Percentiles rank a stretch among this genome's conserved stretches.
Evolutionary conservation across 306 rosid genomes (phyloP).

Genomic region (Oemleria cerasiformis): DNA sequence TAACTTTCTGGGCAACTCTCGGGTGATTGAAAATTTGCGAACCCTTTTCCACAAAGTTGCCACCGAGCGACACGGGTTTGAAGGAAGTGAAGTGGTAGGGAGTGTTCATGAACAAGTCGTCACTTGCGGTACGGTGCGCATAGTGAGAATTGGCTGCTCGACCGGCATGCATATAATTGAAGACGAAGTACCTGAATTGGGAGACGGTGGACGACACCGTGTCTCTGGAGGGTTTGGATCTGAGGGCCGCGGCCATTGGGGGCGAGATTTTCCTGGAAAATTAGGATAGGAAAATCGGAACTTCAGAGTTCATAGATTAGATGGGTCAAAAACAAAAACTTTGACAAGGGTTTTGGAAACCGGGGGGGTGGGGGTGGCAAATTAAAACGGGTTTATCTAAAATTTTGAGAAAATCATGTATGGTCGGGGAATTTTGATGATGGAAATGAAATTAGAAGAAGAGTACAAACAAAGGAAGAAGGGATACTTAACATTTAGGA

Average conservation of each 20-base stretch:
- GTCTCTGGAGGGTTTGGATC: constrained; percentile 63
- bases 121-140: constrained; percentile 36
- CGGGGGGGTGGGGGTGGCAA: constrained; percentile 6
- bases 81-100: constrained; percentile 67
- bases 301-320: background rate
- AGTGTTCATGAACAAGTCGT: constrained; percentile 41
- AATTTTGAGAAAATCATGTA: constrained; percentile 24
- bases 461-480: background rate
- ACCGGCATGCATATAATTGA: constrained; percentile 45
- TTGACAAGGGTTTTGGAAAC: constrained; percentile 1
- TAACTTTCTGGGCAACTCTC: constrained; percentile 8
- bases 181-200: constrained; percentile 54
- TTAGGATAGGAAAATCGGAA: constrained; percentile 12
- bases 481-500: constrained; percentile 10
- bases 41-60: constrained; percentile 43
- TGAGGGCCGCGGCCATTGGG: constrained; percentile 62
- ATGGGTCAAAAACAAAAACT: background rate
- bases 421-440: constrained; percentile 28
- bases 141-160: constrained; percentile 40
- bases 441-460: constrained; percentile 13
- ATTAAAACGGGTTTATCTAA: constrained; percentile 21
- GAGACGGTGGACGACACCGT: constrained; percentile 47
- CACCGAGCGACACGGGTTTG: constrained; percentile 67
- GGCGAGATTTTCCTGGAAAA: constrained; percentile 9
- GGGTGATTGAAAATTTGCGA: constrained; percentile 20